A percentile compares a stretch with the other conserved stretches of the same genome.
Conservation (phyloP, 371 early-diverging fungal genomes). For the Catenaria anguillulae region DNA sequence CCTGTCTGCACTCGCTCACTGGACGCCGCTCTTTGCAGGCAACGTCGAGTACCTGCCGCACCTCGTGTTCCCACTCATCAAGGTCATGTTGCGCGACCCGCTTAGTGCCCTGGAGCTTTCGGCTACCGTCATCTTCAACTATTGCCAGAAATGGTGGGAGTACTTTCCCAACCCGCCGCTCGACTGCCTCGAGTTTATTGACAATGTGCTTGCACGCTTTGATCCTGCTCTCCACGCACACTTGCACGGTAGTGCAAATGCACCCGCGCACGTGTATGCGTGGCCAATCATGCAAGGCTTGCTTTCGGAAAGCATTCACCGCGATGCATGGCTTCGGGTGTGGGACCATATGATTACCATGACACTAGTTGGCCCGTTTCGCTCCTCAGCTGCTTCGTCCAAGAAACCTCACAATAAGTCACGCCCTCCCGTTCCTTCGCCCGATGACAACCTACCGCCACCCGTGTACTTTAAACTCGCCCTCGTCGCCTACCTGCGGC, state of each 20-base stretch:
- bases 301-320: constrained; percentile 24
- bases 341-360: constrained; percentile 33
- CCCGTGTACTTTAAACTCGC: constrained; percentile 29
- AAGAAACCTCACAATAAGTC: not conserved
- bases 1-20: constrained; percentile 30
- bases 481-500: constrained; percentile 22
- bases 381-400: not conserved
- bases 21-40: constrained; percentile 35
- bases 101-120: constrained; percentile 31
- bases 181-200: constrained; percentile 26
- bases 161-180: constrained; percentile 41
- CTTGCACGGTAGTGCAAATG: not conserved
- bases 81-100: constrained; percentile 26
- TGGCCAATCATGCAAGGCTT: constrained; percentile 27
- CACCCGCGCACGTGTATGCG: constrained; percentile 21
- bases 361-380: not conserved
- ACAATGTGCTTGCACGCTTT: constrained; percentile 26
- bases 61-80: constrained; percentile 34
- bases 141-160: constrained; percentile 50
- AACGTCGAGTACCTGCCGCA: constrained; percentile 32
- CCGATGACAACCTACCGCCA: not conserved
- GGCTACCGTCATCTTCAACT: constrained; percentile 33
- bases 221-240: constrained; percentile 29
- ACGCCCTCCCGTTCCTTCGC: not conserved
- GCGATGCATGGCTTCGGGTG: constrained; percentile 25